phyloP scores from a whole-genome alignment of 305 asterid species.

The Lippia alba region DNA sequence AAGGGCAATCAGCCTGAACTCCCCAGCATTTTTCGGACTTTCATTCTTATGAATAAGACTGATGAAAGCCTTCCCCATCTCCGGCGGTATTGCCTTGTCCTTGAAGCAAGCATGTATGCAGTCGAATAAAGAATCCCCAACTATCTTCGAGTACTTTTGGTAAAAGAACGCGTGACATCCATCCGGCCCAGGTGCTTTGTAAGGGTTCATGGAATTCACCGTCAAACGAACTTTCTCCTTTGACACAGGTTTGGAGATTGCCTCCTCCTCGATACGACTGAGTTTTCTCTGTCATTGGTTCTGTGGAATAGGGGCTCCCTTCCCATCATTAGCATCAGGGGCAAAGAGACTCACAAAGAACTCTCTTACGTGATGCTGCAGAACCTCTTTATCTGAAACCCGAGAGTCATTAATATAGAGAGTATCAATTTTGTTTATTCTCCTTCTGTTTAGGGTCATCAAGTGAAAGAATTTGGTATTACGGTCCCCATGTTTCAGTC shows the following conservation, averaged over 20 bases:
- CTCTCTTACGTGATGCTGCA: not conserved
- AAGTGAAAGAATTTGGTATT: not conserved
- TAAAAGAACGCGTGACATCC: not conserved
- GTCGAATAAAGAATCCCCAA: not conserved
- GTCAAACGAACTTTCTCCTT: not conserved
- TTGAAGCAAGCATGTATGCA: too few relatives aligned
- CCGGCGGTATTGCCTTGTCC: not conserved
- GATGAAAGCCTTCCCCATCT: not conserved
- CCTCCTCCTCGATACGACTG: not conserved
- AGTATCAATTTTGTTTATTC: not conserved
- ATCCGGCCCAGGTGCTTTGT: not conserved
- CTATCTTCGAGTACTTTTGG: not conserved
- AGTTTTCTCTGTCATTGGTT: not conserved
- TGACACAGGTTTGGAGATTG: too few relatives aligned
- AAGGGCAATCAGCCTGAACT: not conserved
- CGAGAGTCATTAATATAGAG: not conserved
- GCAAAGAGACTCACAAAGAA: too few relatives aligned
- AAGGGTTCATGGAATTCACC: not conserved
- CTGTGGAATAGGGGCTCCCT: not conserved
- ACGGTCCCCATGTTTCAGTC: not conserved
- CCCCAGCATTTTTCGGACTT: not conserved
- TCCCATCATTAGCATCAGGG: not conserved
- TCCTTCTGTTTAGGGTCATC: not conserved
- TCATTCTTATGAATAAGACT: not conserved
- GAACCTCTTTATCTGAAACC: not conserved